phyloP scores from a whole-genome alignment of 352 stramenopile genomes.

The Pythium aphanidermatum region DNA sequence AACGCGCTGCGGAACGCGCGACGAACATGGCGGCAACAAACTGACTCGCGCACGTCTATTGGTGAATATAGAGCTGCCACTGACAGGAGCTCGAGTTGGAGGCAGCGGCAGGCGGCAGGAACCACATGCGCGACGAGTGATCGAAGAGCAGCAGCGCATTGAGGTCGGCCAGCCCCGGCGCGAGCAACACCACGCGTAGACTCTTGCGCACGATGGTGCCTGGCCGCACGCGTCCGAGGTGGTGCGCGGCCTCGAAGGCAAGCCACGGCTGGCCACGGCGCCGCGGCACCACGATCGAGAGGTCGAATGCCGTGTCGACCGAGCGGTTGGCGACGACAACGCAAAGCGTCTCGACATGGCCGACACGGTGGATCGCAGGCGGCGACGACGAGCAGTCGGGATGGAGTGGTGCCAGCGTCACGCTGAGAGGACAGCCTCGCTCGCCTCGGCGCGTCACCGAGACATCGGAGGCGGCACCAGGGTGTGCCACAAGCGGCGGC shows the following conservation, averaged over 20 bases:
- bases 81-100: conserved; percentile 12
- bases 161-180: conserved; percentile 32
- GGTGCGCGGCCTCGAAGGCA: conserved; percentile 57
- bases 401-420: conserved; percentile 31
- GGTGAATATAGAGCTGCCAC: background rate
- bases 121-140: conserved; percentile 52
- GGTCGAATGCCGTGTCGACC: conserved; percentile 40
- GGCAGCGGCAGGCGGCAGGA: conserved; percentile 24
- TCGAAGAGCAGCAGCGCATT: conserved; percentile 54
- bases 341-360: conserved; percentile 30
- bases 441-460: conserved; percentile 25
- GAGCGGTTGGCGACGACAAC: conserved; percentile 54
- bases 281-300: conserved; percentile 46
- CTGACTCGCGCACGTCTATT: too few species aligned
- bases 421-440: conserved; percentile 28
- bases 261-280: conserved; percentile 21
- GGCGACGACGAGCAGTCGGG: background rate
- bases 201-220: conserved; percentile 58
- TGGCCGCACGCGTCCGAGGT: conserved; percentile 37
- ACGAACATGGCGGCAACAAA: too few species aligned
- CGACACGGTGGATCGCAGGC: conserved; percentile 11
- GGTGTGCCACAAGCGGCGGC: conserved; percentile 1
- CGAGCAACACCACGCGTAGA: conserved; percentile 49
- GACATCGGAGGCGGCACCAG: too few species aligned
- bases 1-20: too few species aligned